These are phyloP conservation scores for Gastrolobium bilobum DNA, from an alignment of 306 rosid species.

Conservation along the genomic window DNA sequence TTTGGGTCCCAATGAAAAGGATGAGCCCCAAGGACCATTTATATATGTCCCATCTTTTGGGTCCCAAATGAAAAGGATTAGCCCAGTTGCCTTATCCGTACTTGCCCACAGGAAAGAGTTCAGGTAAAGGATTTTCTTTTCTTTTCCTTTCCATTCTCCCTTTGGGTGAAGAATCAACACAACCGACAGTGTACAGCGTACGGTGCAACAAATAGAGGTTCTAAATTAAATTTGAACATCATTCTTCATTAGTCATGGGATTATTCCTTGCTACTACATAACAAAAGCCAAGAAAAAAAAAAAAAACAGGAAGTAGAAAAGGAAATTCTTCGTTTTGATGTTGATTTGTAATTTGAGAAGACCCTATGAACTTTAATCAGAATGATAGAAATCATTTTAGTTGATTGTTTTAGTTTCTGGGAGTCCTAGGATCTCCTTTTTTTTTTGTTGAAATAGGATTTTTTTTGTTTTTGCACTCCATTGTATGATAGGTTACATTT, in stretches of 20 bases:
- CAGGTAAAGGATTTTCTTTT: neutral
- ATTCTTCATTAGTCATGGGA: neutral
- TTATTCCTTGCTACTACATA: neutral
- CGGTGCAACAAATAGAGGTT: slow-evolving; percentile 9
- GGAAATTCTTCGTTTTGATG: neutral
- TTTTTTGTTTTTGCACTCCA: too few species aligned
- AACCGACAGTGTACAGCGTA: neutral
- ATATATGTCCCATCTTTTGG: slow-evolving; percentile 32
- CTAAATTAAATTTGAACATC: slow-evolving; percentile 15
- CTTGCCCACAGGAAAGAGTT: slow-evolving; percentile 31
- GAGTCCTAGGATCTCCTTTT: neutral
- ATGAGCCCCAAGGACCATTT: slow-evolving; percentile 15
- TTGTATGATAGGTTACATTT: neutral
- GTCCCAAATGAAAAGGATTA: slow-evolving; percentile 24
- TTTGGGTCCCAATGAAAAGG: slow-evolving; percentile 50
- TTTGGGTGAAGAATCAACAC: neutral
- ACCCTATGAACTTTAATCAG: neutral
- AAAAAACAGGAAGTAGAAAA: slow-evolving; percentile 7
- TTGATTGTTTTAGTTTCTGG: neutral
- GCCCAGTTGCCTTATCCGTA: slow-evolving; percentile 35
- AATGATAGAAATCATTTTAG: neutral
- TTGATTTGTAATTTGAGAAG: neutral
- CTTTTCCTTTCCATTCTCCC: neutral
- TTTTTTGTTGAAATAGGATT: too few species aligned
- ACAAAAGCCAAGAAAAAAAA: neutral